These are phyloP conservation scores for Oemleria cerasiformis DNA, from an alignment of 306 rosid genomes.

Conservation along the genomic window DNA sequence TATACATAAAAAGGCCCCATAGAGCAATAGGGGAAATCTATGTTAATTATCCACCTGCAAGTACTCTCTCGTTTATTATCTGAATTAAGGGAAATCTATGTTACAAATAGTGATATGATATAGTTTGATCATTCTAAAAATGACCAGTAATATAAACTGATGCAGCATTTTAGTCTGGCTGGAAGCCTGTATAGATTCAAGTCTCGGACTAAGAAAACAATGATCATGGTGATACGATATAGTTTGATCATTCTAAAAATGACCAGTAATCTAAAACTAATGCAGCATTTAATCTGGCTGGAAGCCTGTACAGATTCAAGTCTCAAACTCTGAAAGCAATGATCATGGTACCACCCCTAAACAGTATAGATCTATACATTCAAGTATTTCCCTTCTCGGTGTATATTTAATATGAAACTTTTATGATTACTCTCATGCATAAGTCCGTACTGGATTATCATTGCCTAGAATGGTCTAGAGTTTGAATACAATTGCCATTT, in stretches of 20 bases:
- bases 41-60: not conserved
- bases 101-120: not conserved
- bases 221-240: not conserved
- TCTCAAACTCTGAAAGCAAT: not conserved
- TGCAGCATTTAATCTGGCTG: not conserved
- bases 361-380: no score
- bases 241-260: not conserved
- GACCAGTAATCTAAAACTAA: not conserved
- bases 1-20: not conserved
- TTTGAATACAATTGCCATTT: not conserved
- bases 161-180: not conserved
- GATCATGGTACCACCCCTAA: no score
- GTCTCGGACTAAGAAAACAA: not conserved
- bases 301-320: not conserved
- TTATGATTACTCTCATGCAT: not conserved
- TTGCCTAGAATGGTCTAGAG: not conserved
- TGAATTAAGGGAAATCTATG: not conserved
- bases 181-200: not conserved
- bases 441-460: not conserved
- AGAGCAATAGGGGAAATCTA: not conserved
- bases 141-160: not conserved
- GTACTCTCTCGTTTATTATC: not conserved
- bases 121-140: not conserved
- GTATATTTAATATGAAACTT: no score
- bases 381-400: no score